phyloP scores from a whole-genome alignment of 345 rosid genomes.

The Eucalyptus melliodora region DNA sequence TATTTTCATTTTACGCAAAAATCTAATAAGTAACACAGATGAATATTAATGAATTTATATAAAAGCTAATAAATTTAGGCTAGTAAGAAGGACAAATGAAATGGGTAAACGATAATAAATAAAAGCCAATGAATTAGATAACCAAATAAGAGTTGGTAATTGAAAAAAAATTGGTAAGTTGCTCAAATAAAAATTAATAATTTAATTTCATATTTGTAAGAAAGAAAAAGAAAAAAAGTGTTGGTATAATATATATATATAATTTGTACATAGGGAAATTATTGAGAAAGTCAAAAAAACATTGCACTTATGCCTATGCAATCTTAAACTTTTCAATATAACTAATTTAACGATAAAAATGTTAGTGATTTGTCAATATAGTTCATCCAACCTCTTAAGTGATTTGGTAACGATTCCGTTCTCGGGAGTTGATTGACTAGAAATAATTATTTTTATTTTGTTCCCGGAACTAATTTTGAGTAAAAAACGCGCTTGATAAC shows the following conservation, averaged over 20 bases:
- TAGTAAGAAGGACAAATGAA: no score
- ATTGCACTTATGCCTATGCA: not conserved
- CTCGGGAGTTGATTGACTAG: no score
- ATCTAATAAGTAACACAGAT: not conserved
- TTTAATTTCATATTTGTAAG: not conserved
- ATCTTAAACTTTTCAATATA: not conserved
- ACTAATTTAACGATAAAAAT: not conserved
- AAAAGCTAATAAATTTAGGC: not conserved
- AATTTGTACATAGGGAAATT: not conserved
- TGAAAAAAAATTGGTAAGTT: not conserved
- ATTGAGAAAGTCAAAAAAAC: not conserved
- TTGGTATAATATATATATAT: not conserved
- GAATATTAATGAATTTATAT: not conserved
- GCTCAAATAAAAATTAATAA: not conserved
- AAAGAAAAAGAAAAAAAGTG: not conserved
- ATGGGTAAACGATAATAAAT: not conserved
- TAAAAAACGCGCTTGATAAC: no score
- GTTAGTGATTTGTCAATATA: not conserved
- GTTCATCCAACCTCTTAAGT: not conserved
- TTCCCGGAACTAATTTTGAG: no score
- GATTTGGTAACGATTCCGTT: no score
- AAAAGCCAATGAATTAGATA: not conserved
- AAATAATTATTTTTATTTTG: no score
- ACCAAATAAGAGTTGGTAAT: no score
- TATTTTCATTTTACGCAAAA: not conserved